Conservation (phyloP, 169 alveolate species). For the Amoebophrya sp. region DNA sequence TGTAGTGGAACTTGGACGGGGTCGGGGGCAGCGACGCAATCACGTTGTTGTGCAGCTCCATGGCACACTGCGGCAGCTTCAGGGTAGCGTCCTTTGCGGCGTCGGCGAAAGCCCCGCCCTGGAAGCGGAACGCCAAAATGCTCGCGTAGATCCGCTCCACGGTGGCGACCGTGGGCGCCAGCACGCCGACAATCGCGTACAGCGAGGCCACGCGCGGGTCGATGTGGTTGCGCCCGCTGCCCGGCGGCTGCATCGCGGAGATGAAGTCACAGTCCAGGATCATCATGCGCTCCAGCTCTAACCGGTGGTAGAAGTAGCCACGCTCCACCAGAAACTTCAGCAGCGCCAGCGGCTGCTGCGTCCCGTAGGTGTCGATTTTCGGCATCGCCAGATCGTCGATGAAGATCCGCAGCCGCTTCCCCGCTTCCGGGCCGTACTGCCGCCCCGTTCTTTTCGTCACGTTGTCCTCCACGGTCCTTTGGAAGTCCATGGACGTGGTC, state of each 20-base stretch:
- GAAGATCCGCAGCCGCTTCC: conserved; percentile 70
- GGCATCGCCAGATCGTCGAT: conserved; percentile 88
- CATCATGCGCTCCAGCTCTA: conserved; percentile 54
- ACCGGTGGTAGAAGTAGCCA: conserved; percentile 59
- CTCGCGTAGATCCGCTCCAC: conserved; percentile 69
- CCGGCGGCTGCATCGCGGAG: conserved; percentile 81
- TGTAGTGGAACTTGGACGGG: conserved; percentile 83
- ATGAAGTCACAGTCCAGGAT: conserved; percentile 68
- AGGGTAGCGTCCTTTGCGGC: conserved; percentile 43
- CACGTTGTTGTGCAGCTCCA: conserved; percentile 57
- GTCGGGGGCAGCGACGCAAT: conserved; percentile 66
- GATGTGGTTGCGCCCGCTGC: conserved; percentile 71
- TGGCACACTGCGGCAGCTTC: conserved; percentile 65
- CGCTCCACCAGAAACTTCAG: conserved; percentile 77
- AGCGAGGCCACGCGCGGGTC: conserved; percentile 79
- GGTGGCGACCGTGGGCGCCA: conserved; percentile 58
- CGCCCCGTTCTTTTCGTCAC: conserved; percentile 76
- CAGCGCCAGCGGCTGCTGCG: conserved; percentile 86
- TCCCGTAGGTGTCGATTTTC: conserved; percentile 74
- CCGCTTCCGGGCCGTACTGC: conserved; percentile 75
- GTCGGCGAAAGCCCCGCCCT: conserved; percentile 43
- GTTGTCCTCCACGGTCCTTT: conserved; percentile 69
- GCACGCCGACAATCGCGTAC: conserved; percentile 54
- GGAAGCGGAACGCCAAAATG: conserved; percentile 42
- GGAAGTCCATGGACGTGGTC: conserved; percentile 68